A percentile compares a stretch with the other conserved stretches of the same genome.
These are phyloP conservation scores for Pseudocercospora macadamiae DNA, from an alignment of 2,329 filamentous ascomycete species.

Conservation along the genomic window DNA sequence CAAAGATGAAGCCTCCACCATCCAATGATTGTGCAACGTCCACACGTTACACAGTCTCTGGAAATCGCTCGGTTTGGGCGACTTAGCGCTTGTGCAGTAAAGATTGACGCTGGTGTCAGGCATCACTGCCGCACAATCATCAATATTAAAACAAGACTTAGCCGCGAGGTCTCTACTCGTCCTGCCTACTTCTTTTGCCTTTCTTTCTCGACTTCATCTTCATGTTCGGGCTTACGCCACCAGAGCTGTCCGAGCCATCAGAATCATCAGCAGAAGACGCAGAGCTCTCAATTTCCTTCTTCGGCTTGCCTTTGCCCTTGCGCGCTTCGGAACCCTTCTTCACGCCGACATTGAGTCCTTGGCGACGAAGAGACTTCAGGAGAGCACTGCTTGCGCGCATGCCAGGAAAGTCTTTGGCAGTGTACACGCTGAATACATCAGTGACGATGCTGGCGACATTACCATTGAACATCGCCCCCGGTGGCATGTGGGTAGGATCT, in stretches of 20 bases:
- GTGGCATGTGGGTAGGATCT: slow-evolving; percentile 61
- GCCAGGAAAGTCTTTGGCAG: slow-evolving; percentile 82
- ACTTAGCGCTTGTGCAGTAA: background rate
- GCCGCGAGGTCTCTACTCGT: slow-evolving; percentile 6
- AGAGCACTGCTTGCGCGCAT: slow-evolving; percentile 78
- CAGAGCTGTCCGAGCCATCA: slow-evolving; percentile 13
- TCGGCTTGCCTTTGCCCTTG: slow-evolving; percentile 38
- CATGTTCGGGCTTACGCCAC: slow-evolving; percentile 22
- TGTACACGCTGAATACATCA: slow-evolving; percentile 77
- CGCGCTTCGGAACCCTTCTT: slow-evolving; percentile 77
- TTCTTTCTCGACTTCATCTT: slow-evolving; percentile 26
- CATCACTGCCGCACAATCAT: background rate
- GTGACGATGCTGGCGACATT: slow-evolving; percentile 61
- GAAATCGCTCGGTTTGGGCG: background rate
- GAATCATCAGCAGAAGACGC: slow-evolving; percentile 24
- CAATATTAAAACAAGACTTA: background rate
- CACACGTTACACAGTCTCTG: slow-evolving; percentile 11
- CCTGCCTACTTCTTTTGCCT: slow-evolving; percentile 28
- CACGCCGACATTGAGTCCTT: slow-evolving; percentile 81
- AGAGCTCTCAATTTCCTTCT: slow-evolving; percentile 23
- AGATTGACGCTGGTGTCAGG: slow-evolving; percentile 2
- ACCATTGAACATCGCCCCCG: slow-evolving; percentile 52
- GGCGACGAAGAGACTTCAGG: slow-evolving; percentile 73
- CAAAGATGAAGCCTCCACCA: background rate
- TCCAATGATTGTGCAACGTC: slow-evolving; percentile 5